Evolutionary conservation across 2,329 filamentous ascomycete genomes (phyloP).

Genomic region (Botrytis cinerea): DNA sequence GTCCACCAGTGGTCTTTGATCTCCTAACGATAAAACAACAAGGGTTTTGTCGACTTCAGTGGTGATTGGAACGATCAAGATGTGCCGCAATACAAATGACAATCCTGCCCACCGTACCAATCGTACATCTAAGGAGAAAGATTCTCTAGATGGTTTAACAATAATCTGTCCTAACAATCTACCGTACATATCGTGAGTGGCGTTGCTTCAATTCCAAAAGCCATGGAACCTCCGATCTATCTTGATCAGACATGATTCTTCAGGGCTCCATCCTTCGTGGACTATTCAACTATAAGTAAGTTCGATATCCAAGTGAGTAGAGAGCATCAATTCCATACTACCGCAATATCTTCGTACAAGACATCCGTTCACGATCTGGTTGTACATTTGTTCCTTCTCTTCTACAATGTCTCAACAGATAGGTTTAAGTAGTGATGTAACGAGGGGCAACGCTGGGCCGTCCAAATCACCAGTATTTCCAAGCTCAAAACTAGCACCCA

Average conservation of each 20-base stretch:
- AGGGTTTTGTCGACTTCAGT: not conserved
- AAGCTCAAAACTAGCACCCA: not conserved
- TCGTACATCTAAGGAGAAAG: not conserved
- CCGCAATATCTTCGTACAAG: not conserved
- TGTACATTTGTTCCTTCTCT: too few species aligned
- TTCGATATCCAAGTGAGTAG: not conserved
- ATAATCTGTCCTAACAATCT: not conserved
- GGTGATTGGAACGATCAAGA: not conserved
- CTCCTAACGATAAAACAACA: too few species aligned
- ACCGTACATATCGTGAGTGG: not conserved
- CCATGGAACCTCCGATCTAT: not conserved
- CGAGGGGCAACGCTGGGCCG: not conserved
- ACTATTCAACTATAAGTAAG: not conserved
- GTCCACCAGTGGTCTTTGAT: too few species aligned
- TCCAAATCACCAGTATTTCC: not conserved
- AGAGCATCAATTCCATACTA: not conserved
- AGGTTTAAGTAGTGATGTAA: not conserved
- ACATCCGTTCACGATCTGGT: too few species aligned
- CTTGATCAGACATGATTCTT: not conserved
- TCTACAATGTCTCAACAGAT: not conserved
- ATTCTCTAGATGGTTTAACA: not conserved
- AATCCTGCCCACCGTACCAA: not conserved
- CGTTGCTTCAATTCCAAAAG: not conserved
- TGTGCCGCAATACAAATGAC: too few species aligned
- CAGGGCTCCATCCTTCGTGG: not conserved